Evolutionary conservation across 352 stramenopile species (phyloP), one percentile per base, ranked within the genome.

Genomic region (Phytophthora podocarpi): DNA sequence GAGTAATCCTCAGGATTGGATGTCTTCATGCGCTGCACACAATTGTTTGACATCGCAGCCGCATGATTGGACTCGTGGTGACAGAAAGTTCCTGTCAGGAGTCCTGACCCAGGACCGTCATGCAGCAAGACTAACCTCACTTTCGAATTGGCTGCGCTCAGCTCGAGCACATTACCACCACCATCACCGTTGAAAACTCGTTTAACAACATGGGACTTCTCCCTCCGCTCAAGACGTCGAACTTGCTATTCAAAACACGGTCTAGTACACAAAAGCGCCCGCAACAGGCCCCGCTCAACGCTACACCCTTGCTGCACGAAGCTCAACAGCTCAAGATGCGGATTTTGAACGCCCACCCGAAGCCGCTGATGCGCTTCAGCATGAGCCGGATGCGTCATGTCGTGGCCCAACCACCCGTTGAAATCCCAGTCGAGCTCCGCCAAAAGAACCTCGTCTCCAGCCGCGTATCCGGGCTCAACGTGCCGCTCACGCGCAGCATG

Each of bases 401-500:
- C n/a, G 80, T 76, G 34, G 66, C 76, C 39, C 46, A 64, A 7
- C 70, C 73, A 13, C 79, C 79, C 5, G 77, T 89, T 10, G 64
- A 80, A 55, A 79, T 86, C 48, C 80, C 80, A 0, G 64, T 59
- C 34, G 60, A 64, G 24, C 66, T 89, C 8, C 69, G 72, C 48
- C 65, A 64, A 21, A 71, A 72, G 48, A 54, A 60, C 26, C 55
- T 74, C 30, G 46, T 70, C 13, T 64, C 66, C 28, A 81, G 70
- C 6, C 65, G 69, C 15, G 77, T 87, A 23, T 70, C 66, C 1
- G 80, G 80, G 37, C 82, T 77, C 64, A 86, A 67, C 40, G 76
- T 89, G 48, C 76, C 80, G 36, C 74, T 82, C 60, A 85, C 76
- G 20, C 77, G 76, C 46, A 56, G 72, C 49, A 89, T 89, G 79